Evolutionary conservation across 2,329 filamentous ascomycete species (phyloP).

Genomic region (Lecanoromycetidae sp.): DNA sequence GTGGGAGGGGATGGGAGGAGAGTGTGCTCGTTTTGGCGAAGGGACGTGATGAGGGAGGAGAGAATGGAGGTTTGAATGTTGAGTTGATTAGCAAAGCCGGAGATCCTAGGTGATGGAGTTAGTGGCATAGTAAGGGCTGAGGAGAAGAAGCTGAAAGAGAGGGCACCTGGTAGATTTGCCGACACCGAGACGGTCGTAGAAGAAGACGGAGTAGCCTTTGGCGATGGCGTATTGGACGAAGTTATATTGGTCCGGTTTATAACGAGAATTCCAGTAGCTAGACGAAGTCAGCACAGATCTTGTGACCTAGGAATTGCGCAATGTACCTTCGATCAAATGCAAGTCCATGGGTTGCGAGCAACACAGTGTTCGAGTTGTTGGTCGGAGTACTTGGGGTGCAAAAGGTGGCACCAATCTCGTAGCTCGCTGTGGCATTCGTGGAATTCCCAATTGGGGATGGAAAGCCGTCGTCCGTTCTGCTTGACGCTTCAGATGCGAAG

Average conservation of each 20-base stretch:
- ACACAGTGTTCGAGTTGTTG: conserved; percentile 24
- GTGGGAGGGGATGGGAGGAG: conserved; percentile 19
- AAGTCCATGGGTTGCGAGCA: conserved; percentile 26
- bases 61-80: conserved; percentile 19
- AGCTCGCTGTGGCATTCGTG: not conserved
- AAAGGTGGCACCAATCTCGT: conserved; percentile 16
- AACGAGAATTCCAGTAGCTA: conserved; percentile 22
- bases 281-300: not conserved
- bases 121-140: not conserved
- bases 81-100: conserved; percentile 20
- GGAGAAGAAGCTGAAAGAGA: conserved; percentile 15
- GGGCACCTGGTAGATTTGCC: conserved; percentile 22
- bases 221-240: conserved; percentile 22
- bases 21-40: conserved; percentile 7
- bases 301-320: not conserved
- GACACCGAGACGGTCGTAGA: conserved; percentile 24
- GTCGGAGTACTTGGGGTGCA: conserved; percentile 14
- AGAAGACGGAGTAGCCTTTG: conserved; percentile 25
- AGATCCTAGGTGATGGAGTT: not conserved
- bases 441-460: conserved; percentile 1
- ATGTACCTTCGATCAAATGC: conserved; percentile 19
- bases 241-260: conserved; percentile 22
- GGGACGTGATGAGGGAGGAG: conserved; percentile 14
- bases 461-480: not conserved
- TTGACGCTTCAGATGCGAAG: conserved; percentile 2